Conservation (phyloP, 2,329 filamentous ascomycete species). For the Fusarium transvaalense region DNA sequence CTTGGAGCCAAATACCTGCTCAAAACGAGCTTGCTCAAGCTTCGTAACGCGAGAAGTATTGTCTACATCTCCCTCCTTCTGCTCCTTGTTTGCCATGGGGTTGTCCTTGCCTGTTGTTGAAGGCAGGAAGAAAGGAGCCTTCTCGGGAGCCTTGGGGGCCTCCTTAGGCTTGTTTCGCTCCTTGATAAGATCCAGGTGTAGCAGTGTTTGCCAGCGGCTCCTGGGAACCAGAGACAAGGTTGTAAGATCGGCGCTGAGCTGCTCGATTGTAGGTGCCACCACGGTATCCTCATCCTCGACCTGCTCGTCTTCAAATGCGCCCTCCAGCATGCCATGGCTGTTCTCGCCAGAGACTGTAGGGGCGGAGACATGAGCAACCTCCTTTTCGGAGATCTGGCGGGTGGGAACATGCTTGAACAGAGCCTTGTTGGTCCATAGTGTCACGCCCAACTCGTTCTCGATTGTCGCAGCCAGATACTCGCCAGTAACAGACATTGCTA, state of each 20-base stretch:
- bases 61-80: conserved; percentile 57
- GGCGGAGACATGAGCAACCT: conserved; percentile 73
- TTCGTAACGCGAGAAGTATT: conserved; percentile 75
- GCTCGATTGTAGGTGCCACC: conserved; percentile 72
- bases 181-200: conserved; percentile 93
- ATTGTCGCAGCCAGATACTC: conserved; percentile 95
- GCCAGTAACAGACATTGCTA: conserved; percentile 89
- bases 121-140: conserved; percentile 95
- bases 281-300: conserved; percentile 67
- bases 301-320: conserved; percentile 73
- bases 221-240: conserved; percentile 91
- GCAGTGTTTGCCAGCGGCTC: conserved; percentile 91
- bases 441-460: conserved; percentile 85
- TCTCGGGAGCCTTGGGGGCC: conserved; percentile 90
- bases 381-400: conserved; percentile 82
- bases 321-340: conserved; percentile 79
- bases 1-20: conserved; percentile 70
- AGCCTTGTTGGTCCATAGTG: conserved; percentile 94
- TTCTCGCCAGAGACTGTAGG: conserved; percentile 88
- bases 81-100: conserved; percentile 55
- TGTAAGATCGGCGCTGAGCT: conserved; percentile 84
- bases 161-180: conserved; percentile 95
- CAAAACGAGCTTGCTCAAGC: conserved; percentile 69
- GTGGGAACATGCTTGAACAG: conserved; percentile 92
- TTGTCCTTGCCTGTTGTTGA: conserved; percentile 66